phyloP scores from a whole-genome alignment of 2,329 filamentous ascomycete species.

The Neoascochyta sp. region DNA sequence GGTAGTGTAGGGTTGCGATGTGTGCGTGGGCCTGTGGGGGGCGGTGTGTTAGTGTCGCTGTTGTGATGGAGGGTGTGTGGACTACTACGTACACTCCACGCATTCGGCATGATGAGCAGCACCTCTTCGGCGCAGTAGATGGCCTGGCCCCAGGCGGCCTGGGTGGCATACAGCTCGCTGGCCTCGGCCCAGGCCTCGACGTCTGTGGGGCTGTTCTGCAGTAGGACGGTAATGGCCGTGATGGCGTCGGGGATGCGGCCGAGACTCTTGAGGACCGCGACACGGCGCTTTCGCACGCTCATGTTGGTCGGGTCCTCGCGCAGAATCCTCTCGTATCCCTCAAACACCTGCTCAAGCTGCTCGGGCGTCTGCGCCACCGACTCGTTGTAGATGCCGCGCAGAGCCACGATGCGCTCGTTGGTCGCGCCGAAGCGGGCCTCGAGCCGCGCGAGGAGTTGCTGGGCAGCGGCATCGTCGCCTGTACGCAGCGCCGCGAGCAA shows the following conservation, averaged over 20 bases:
- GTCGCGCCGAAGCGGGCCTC: slow-evolving; percentile 73
- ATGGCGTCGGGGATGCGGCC: slow-evolving; percentile 70
- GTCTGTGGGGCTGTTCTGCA: slow-evolving; percentile 84
- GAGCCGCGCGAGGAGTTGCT: slow-evolving; percentile 68
- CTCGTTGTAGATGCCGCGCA: slow-evolving; percentile 80
- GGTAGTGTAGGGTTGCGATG: slow-evolving; percentile 76
- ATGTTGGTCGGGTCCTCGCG: slow-evolving; percentile 73
- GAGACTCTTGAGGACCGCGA: slow-evolving; percentile 74
- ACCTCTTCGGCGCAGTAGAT: slow-evolving; percentile 90
- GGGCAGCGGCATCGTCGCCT: slow-evolving; percentile 77
- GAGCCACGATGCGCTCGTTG: slow-evolving; percentile 82
- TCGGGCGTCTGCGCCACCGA: slow-evolving; percentile 66
- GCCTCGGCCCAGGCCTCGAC: slow-evolving; percentile 92
- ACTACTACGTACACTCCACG: slow-evolving; percentile 88
- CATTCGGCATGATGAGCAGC: slow-evolving; percentile 78
- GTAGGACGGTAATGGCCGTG: slow-evolving; percentile 65
- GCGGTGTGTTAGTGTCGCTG: slow-evolving; percentile 1
- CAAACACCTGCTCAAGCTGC: slow-evolving; percentile 66
- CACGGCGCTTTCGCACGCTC: slow-evolving; percentile 77
- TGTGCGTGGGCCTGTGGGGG: slow-evolving; percentile 70
- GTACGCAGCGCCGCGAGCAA: slow-evolving; percentile 79
- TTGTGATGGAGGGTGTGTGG: too few species aligned
- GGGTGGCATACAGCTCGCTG: slow-evolving; percentile 76
- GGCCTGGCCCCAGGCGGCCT: slow-evolving; percentile 76
- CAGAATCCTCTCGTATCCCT: slow-evolving; percentile 74